Evolutionary conservation across 2,329 filamentous ascomycete species (phyloP), one percentile per base, ranked within the genome.

Genomic region (Paramyrothecium roridum): DNA sequence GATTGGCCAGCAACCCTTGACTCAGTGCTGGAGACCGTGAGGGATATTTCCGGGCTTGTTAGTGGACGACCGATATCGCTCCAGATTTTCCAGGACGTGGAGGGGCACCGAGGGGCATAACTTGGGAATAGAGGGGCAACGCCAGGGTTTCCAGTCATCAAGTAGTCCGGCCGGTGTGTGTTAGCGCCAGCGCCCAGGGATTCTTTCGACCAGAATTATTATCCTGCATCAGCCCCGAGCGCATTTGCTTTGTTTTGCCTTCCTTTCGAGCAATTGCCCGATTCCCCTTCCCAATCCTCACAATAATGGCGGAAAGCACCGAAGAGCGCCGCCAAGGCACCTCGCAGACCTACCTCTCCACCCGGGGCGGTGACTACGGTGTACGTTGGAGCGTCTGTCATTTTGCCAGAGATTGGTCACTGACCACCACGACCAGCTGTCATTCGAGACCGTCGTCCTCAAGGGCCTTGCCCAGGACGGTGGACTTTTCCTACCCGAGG

Each of bases 381-480:
- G 63, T 65, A 63, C 8, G 58, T 26, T 43, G 37, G 13, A 43
- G 37, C 13, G 6, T 16, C 37, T 13, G 37, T 6, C 37, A 6
- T 43, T 13, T 43, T 43, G 26, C 26, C 26, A 30, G 26, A 30
- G 26, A 30, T 30, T 10, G 26, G 26, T 10, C 26, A 30, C 26
- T 30, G 26, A 30, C 26, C 26, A 30, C 26, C 26, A n/a, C 26
- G 26, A 11, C 22, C 61, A 91, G 88, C 81, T 95, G 63, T 91
- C 90, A 52, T 96, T 96, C 70, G 91, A 96, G 74, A 86, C 91
- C 52, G 91, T 91, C 48, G 91, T 96, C 40, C 80, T 96, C 57
- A 93, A 96, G 72, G 91, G 91, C 48, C 84, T 96, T 55, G 91
- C 91, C 54, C 79, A 84, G 30, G 91, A 96, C 67, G 90, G 90